Percentiles rank a stretch among this genome's conserved stretches.
phyloP scores from a whole-genome alignment of 2,329 filamentous ascomycete genomes.

The Cladosporium sphaerospermum region DNA sequence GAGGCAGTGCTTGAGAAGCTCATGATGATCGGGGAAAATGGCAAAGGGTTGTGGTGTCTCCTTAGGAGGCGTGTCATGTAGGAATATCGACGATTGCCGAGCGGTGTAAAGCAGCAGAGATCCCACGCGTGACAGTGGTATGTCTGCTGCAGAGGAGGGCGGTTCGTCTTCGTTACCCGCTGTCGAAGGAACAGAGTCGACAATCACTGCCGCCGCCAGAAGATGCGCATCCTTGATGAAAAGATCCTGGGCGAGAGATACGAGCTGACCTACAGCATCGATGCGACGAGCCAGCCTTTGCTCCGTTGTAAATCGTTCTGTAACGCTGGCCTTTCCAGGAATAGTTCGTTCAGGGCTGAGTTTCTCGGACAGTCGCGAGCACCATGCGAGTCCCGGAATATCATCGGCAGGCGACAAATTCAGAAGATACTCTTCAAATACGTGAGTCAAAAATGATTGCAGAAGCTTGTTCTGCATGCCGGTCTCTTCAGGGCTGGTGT shows the following conservation, averaged over 20 bases:
- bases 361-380: constrained; percentile 58
- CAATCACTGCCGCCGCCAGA: constrained; percentile 35
- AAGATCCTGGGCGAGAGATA: constrained; percentile 58
- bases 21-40: constrained; percentile 49
- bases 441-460: constrained; percentile 70
- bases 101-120: constrained; percentile 50
- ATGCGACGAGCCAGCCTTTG: constrained; percentile 56
- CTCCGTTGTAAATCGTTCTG: constrained; percentile 59
- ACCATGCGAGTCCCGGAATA: constrained; percentile 46
- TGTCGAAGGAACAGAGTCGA: constrained; percentile 37
- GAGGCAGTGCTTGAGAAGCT: constrained; percentile 47
- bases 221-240: constrained; percentile 45
- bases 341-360: constrained; percentile 60
- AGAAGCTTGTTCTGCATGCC: constrained; percentile 59
- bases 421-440: constrained; percentile 69
- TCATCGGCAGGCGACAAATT: constrained; percentile 38
- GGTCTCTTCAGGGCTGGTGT: constrained; percentile 47
- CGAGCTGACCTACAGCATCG: constrained; percentile 64
- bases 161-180: constrained; percentile 47
- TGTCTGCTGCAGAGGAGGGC: constrained; percentile 46
- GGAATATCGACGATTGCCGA: constrained; percentile 42
- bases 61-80: constrained; percentile 40
- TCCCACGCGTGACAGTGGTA: constrained; percentile 51
- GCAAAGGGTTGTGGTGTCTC: constrained; percentile 32
- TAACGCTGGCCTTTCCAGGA: constrained; percentile 54